These are phyloP conservation scores for Clavispora santaluciae DNA, from an alignment of 805 yeast genomes.

Conservation along the genomic window DNA sequence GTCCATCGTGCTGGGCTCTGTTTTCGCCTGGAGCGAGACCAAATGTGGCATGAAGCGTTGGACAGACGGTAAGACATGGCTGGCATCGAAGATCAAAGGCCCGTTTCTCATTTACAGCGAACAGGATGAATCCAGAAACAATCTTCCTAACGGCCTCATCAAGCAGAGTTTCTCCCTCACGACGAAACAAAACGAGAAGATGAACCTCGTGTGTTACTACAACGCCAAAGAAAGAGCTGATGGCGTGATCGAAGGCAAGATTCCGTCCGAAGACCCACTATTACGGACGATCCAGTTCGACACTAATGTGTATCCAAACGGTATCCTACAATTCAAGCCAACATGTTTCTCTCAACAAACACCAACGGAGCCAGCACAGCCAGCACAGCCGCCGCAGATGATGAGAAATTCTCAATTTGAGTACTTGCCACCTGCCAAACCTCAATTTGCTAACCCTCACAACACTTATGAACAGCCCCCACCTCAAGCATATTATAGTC, in stretches of 20 bases:
- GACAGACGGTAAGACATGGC: slow-evolving; percentile 77
- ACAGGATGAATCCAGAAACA: slow-evolving; percentile 35
- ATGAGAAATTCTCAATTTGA: background rate
- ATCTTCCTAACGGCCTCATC: slow-evolving; percentile 49
- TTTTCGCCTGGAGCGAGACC: slow-evolving; percentile 69
- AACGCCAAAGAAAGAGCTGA: slow-evolving; percentile 9
- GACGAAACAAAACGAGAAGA: slow-evolving; percentile 46
- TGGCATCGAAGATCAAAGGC: slow-evolving; percentile 65
- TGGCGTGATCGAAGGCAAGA: slow-evolving; percentile 14
- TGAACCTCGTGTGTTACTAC: slow-evolving; percentile 58
- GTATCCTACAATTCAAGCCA: slow-evolving; percentile 4
- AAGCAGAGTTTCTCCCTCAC: slow-evolving; percentile 62
- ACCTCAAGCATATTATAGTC: slow-evolving; percentile 4
- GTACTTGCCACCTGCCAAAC: background rate
- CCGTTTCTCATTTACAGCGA: slow-evolving; percentile 58
- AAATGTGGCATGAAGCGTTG: slow-evolving; percentile 70
- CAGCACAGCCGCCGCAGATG: background rate
- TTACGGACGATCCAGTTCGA: slow-evolving; percentile 19
- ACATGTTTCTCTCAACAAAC: background rate
- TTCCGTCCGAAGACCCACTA: slow-evolving; percentile 23
- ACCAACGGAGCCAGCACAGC: background rate
- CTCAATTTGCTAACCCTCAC: background rate
- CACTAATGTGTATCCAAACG: slow-evolving; percentile 10
- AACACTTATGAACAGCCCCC: background rate
- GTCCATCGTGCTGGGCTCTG: slow-evolving; percentile 51